Evolutionary conservation across 805 yeast species (phyloP).

Genomic region (Zygoascus tannicola): DNA sequence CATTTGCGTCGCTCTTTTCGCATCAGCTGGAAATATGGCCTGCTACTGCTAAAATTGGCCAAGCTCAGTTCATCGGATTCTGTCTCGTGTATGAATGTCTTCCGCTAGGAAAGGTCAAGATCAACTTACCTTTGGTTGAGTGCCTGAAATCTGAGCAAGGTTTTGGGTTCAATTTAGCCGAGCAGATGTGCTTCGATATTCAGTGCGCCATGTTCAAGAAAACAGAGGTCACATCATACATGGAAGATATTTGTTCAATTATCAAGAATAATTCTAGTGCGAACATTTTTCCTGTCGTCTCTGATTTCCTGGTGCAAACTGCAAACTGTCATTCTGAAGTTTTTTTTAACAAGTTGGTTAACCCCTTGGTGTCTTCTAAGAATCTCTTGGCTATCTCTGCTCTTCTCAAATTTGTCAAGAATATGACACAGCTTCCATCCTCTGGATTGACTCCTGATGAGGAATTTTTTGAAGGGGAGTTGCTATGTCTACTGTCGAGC

Average conservation of each 20-base stretch:
- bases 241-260: neutral
- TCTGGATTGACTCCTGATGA: neutral
- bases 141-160: neutral
- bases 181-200: slow-evolving; percentile 15
- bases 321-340: neutral
- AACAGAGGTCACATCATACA: neutral
- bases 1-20: slow-evolving; percentile 20
- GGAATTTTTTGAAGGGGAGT: neutral
- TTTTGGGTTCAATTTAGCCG: slow-evolving; percentile 11
- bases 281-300: neutral
- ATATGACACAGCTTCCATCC: neutral
- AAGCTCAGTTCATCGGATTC: slow-evolving; percentile 31
- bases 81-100: slow-evolving; percentile 33
- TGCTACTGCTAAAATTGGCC: slow-evolving; percentile 27
- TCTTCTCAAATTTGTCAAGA: neutral
- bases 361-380: neutral
- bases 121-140: neutral
- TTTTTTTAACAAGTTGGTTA: neutral
- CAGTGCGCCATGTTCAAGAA: slow-evolving; percentile 15
- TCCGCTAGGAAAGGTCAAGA: slow-evolving; percentile 21
- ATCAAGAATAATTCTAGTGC: slow-evolving; percentile 2
- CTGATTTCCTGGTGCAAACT: neutral
- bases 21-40: slow-evolving; percentile 23
- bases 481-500: neutral
- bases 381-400: neutral